Conservation (phyloP, 495 filamentous ascomycete species). For the Neurospora discreta region DNA sequence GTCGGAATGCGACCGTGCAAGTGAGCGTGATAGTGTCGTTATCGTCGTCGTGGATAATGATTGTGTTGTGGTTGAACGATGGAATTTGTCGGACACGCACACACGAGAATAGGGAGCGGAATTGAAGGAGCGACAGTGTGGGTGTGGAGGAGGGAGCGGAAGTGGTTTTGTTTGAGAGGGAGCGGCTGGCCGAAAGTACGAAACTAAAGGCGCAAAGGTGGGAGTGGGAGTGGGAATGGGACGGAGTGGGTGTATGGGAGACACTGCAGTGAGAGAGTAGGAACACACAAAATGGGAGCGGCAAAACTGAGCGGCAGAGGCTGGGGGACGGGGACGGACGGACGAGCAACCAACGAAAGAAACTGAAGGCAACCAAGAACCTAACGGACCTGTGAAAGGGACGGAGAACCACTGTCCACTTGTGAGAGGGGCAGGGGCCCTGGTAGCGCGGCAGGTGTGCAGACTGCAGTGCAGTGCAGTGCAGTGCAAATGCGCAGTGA, state of each 20-base stretch:
- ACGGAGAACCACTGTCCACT: background rate
- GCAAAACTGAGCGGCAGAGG: background rate
- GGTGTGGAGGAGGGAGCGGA: constrained; percentile 14
- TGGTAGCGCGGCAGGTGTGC: background rate
- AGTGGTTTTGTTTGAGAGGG: constrained; percentile 21
- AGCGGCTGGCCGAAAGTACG: background rate
- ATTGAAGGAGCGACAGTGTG: constrained; percentile 18
- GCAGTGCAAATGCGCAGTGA: too few species aligned
- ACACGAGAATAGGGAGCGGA: constrained; percentile 6
- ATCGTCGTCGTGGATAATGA: constrained; percentile 1
- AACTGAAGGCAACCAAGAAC: background rate
- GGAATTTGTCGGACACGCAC: constrained; percentile 6
- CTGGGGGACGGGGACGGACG: background rate
- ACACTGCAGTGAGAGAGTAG: background rate
- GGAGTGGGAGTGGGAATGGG: background rate
- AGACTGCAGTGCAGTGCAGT: background rate
- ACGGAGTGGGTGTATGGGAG: background rate
- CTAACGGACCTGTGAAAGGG: background rate
- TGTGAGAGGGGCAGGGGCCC: background rate
- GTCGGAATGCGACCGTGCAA: background rate
- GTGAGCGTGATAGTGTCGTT: background rate
- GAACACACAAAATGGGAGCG: background rate
- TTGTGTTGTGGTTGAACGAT: constrained; percentile 7
- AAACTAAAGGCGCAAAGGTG: background rate
- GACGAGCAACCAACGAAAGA: background rate